Evolutionary conservation across 192 early-diverging fungal species (phyloP), one percentile per base, ranked within the genome.

Genomic region (Coemansia sp.): DNA sequence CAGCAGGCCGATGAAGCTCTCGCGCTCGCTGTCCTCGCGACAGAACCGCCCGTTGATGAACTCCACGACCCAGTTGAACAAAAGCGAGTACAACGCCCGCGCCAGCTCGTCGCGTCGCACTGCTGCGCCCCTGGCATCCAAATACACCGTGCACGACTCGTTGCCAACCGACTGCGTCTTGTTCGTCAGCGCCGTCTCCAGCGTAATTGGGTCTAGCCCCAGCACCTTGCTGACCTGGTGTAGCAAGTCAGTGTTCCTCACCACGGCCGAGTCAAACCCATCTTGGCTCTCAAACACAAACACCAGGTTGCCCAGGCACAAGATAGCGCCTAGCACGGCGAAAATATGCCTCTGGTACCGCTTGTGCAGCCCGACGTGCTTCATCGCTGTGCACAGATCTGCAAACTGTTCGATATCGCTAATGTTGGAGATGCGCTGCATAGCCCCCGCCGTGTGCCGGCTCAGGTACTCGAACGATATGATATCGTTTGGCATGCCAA

Each of bases 301-400:
- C 59, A 91, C 86, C 55, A 98, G 72, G 69, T 97, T 95, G 22
- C 94, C 94, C 18, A 98, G 84, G 64, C 92, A 89, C 30, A 98
- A 76, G 61, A 98, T 90, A 11, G 92, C 89, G 0, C 94, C 89
- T 39, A 98, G 73, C 38, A 92, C 83, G 40, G 92, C 86, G 70
- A 94, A 94, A 52, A 96, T 92, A 66, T 94, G 91, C 30, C 87
- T 88, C 40, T 90, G 90, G 73, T 91, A 88, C 73, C 88, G 89
- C 64, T 87, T 87, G 29, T 86, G 86, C 29, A 98, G 89, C 10
- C 97, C 94, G 11, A 99, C 65, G 8, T 91, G 83, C 67, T 92
- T 91, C 85, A 99, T 86, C 12, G 95, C 89, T 5, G 82, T 84
- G 43, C 91, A 87, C 56, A 98, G 79, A 37, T 90, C 86, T 24